Conservation (phyloP, 306 rosid genomes). For the Cicer cuneatum region DNA sequence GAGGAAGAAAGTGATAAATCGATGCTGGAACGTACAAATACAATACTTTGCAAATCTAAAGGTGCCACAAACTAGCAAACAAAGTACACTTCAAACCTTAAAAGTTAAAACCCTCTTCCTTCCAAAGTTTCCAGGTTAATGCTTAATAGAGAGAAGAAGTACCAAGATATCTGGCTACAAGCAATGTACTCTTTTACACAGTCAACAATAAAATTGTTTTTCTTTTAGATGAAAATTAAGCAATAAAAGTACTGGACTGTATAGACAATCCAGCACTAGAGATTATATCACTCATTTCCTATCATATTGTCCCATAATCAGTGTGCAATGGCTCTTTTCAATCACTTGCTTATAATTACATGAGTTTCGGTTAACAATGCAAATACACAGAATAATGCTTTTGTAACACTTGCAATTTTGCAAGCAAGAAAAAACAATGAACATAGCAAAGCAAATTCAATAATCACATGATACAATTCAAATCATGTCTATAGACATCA, state of each 20-base stretch:
- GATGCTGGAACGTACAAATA: background rate
- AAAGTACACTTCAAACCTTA: background rate
- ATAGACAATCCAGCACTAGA: background rate
- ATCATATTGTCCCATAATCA: background rate
- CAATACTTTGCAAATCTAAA: background rate
- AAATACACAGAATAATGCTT: background rate
- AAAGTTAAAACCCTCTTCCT: background rate
- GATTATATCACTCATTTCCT: background rate
- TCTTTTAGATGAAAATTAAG: background rate
- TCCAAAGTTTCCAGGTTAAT: background rate
- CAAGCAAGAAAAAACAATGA: constrained; percentile 1
- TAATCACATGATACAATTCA: background rate
- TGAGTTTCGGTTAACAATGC: background rate
- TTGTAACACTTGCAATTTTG: background rate
- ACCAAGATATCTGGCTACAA: background rate
- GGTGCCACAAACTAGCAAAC: background rate
- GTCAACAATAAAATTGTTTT: background rate
- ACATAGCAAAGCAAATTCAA: background rate
- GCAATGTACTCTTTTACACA: background rate
- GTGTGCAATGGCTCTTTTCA: background rate
- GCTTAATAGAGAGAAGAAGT: background rate
- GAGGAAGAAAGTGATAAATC: background rate
- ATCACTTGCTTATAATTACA: background rate
- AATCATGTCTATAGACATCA: background rate
- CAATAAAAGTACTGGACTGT: background rate